Base-by-base conservation (phyloP, 306 rosid genomes). In the Lathyrus oleraceus region DNA sequence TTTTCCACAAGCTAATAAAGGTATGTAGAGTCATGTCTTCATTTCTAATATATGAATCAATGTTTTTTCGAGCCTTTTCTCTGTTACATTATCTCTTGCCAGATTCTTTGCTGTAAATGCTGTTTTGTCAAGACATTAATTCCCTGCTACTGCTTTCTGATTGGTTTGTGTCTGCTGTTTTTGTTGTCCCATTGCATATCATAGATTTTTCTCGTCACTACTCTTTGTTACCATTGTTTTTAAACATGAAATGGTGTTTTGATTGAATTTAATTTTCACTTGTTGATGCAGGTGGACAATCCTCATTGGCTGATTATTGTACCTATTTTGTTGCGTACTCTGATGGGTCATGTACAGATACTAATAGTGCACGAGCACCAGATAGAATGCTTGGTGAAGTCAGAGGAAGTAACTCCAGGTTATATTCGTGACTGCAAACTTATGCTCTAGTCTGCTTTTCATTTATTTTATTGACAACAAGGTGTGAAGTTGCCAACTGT, bases 341-440 rank as follows among this genome's bases (percentile, higher is more conserved):
- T 61, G 97, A 95, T 70, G 99, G 99, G 49, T 95, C 99, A 40
- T 95, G 99, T 79, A 95, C 97, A 32, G 96, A 95, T 76, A 76
- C 88, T 60, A 89, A 89, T 72, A 82, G 96, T 79, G 97, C 99
- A 21, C 91, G 96, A 19, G 75, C 93, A 82, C 99, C 99, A 32
- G 99, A 95, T 80, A 86, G 88, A 89, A 95, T 95, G 97, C 76
- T 95, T 72, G 99, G 99, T 79, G 99, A 95, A 83, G 90, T 91
- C 65, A 88, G 99, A 61, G 97, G 99, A 74, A 69, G 87, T 80
- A 87, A 84, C 84, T 95, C 99, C 60, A 91, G 99, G 99, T 91
- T 35, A 21, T 79, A 76, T 67, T 82, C 79, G 14, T 39, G 71
- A 53, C 67, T 32, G 51, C 72, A 60, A 65, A 69, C 51, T 68